Evolutionary conservation across 2,329 filamentous ascomycete genomes (phyloP), one percentile per base, ranked within the genome.

Genomic region (Madurella fahalii): DNA sequence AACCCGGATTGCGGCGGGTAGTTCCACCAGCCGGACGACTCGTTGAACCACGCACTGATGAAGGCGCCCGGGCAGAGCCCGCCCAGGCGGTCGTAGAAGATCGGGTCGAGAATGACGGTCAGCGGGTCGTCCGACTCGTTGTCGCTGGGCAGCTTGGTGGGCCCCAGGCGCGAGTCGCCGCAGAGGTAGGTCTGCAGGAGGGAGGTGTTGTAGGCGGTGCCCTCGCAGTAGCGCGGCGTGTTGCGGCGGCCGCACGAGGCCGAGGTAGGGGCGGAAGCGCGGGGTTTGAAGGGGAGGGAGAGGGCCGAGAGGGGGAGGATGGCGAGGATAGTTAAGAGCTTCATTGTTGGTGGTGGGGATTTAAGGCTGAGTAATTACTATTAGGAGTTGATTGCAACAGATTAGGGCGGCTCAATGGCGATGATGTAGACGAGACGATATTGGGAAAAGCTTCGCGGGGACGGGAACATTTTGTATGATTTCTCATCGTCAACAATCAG

Each of bases 1-100:
- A 77, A 80, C 4, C 77, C 77, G 41, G 72, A 65, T 4, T 68
- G 54, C 0, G 67, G 64, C 0, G 77, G 78, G 54, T 76, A 79
- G 11, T 52, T 58, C 51, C 65, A 72, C 37, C 50, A 61, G 2
- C 60, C 63, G 3, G 59, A 47, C 0, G 46, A 50, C 4, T 53
- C 52, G 34, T 69, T 59, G 8, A 65, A 72, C 66, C 67, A 76
- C 2, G 55, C 58, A 2, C 59, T 52, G 8, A 76, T 63, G 52
- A 75, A 78, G n/a, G 71, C 60, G 1, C 68, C 70, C 0, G 75
- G 73, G 41, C 59, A 64, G 7, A 63, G 40, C 0, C 60, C 58
- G 32, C 59, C 60, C 45, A 61, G 59, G 20, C 58, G 61, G 53
- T 62, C 62, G 58, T 67, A 67, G 13, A 61, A 48, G 12, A 68